Base-by-base conservation (phyloP, 805 yeast genomes). In the Ogataea siamensis region DNA sequence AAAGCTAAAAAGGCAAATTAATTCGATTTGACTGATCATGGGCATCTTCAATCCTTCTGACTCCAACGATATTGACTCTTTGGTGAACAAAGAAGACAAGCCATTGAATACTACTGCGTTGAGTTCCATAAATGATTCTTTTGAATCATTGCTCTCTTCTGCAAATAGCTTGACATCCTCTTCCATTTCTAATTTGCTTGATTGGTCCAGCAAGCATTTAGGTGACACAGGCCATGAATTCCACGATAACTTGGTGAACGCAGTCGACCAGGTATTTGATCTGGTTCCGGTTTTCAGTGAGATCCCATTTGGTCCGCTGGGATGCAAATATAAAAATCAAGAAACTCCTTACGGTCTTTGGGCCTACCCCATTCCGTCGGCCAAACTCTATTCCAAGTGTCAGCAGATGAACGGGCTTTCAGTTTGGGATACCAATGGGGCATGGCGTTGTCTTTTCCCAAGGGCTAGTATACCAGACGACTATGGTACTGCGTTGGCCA, bases 381-480 rank as follows among this genome's bases (percentile, higher is more conserved):
- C 73, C 2, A 58, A 70, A 34, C 73, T 76, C 44, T 86, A 80
- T 58, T 68, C 73, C 36, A 68, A 74, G 31, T 91, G 98, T 60
- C 50, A 73, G 45, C 74, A 73, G 14, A 63, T 71, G 23, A 64
- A 77, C 7, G 98, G 99, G 3, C 63, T 73, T 5, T 75, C 87
- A 0, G 80, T 78, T 9, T 91, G 97, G 96, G 94, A 87, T 55
- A 46, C 59, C 20, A 69, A 73, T 15, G 98, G 97, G 0, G 74
- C 80, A 59, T 91, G 97, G 97, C 75, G 89, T 55, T 91, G 98
- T 63, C 64, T 91, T 31, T 83, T 89, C 60, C 95, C 96, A 9
- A 70, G 70, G 53, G 62, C 60, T 32, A 37, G 30, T 46, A 70
- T 50, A 34, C 66, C 53, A 40, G 56, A 42, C 28, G 64, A 37